Base-by-base conservation (phyloP, 2,329 filamentous ascomycete species). In the Capronia epimyces region DNA sequence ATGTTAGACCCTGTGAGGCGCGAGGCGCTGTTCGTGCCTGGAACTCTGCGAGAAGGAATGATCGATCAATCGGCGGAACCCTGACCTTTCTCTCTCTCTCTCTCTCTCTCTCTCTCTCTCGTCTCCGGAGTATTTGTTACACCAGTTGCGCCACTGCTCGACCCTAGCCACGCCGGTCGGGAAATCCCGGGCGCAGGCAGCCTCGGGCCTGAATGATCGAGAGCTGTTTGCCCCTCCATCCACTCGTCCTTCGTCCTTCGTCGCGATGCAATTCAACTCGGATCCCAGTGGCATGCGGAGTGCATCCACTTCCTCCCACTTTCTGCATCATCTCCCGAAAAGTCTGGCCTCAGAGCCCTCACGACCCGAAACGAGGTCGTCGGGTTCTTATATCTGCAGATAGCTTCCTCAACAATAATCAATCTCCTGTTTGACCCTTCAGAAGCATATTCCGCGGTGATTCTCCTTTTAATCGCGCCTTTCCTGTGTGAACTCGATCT, bases 241-340 rank as follows among this genome's bases (percentile, higher is more conserved):
- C 25, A 34, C 43, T 25, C 18, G 16, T 7, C 15, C 20, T 22
- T 7, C 15, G 3, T 40, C 36, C 9, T 15, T n/a, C 32, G 32
- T 40, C 36, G 15, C 36, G 36, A 39, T 21, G 13, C 13, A 39
- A 21, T 39, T 39, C 36, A 43, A 27, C 16, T 25, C 41, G 15
- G 12, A 21, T 45, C 25, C 21, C 18, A 16, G 22, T 49, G 46
- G 45, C 39, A 49, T 49, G 46, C 46, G 46, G 46, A 49, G 46
- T 32, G 20, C 46, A 32, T 42, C 46, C 46, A 43, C 46, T 42
- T 32, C 40, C 18, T 20, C 16, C 21, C 12, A 21, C 24, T 46
- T 39, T 29, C 43, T 20, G 18, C 25, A 34, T 32, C 43, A 45
- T 45, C 20, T 45, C 27, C 43, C 43, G 43, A 43, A 43, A 20